phyloP scores from a whole-genome alignment of 225 moss, liverwort and hornwort genomes.

The Lunularia cruciata region DNA sequence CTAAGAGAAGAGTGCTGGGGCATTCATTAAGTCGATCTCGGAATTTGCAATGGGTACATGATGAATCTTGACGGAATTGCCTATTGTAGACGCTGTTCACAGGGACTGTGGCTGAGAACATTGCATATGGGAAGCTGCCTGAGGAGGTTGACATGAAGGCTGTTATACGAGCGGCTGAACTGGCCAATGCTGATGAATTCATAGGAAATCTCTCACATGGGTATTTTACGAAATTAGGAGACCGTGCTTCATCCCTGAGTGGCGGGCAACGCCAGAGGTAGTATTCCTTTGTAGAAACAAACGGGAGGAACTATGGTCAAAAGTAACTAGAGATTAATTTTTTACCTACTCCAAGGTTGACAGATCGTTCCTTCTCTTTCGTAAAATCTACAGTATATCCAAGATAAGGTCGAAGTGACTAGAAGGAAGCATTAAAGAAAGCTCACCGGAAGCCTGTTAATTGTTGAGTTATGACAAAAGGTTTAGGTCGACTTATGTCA shows the following conservation, averaged over 20 bases:
- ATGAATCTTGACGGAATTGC: too few species aligned
- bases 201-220: slow-evolving; percentile 75
- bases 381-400: too few species aligned
- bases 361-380: neutral
- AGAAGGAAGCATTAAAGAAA: too few species aligned
- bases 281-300: neutral
- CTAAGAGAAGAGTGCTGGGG: too few species aligned
- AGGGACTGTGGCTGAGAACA: slow-evolving; percentile 97
- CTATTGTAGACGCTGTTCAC: slow-evolving; percentile 95
- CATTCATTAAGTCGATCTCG: too few species aligned
- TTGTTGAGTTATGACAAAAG: too few species aligned
- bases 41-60: too few species aligned
- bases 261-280: slow-evolving; percentile 97
- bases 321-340: neutral
- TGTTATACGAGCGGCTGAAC: slow-evolving; percentile 66
- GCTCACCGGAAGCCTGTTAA: too few species aligned
- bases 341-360: neutral
- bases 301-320: neutral
- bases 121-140: slow-evolving; percentile 77
- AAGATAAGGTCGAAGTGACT: too few species aligned
- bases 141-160: slow-evolving; percentile 56
- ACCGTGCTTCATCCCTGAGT: slow-evolving; percentile 86
- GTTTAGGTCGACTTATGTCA: too few species aligned
- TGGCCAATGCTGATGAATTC: slow-evolving; percentile 90
- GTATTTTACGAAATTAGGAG: slow-evolving; percentile 79